Evolutionary conservation across 306 rosid species (phyloP).

Genomic region (Comarum palustre): DNA sequence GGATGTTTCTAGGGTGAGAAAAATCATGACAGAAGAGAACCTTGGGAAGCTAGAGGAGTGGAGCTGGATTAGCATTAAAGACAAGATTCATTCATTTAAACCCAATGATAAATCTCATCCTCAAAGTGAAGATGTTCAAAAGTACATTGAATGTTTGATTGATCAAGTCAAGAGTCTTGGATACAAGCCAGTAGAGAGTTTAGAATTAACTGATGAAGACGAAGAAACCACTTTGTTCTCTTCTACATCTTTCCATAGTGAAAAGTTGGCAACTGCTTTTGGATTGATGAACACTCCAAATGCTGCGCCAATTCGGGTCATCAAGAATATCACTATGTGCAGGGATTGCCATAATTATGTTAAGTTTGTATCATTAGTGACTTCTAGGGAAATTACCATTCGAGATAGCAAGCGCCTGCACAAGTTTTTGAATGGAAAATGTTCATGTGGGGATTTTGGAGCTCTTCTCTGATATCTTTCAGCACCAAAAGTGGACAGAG

Average conservation of each 20-base stretch:
- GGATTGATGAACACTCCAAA: slow-evolving; percentile 60
- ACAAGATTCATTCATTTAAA: slow-evolving; percentile 64
- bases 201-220: slow-evolving; percentile 48
- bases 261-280: slow-evolving; percentile 70
- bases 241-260: slow-evolving; percentile 59
- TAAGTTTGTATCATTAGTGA: slow-evolving; percentile 48
- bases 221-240: slow-evolving; percentile 38
- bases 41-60: slow-evolving; percentile 60
- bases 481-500: neutral
- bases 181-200: slow-evolving; percentile 47
- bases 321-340: slow-evolving; percentile 68
- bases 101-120: slow-evolving; percentile 51
- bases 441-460: slow-evolving; percentile 68
- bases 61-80: slow-evolving; percentile 87
- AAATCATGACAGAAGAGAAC: slow-evolving; percentile 67
- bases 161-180: slow-evolving; percentile 57
- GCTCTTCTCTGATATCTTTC: slow-evolving; percentile 38
- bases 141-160: slow-evolving; percentile 50
- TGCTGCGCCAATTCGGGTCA: slow-evolving; percentile 52
- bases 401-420: slow-evolving; percentile 77
- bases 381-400: slow-evolving; percentile 62
- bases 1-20: slow-evolving; percentile 66
- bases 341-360: slow-evolving; percentile 75
- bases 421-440: slow-evolving; percentile 66
- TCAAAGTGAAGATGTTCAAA: slow-evolving; percentile 33